These are phyloP conservation scores for Suhomyces bokatorum DNA, from an alignment of 1,139 yeast genomes.

Conservation along the genomic window DNA sequence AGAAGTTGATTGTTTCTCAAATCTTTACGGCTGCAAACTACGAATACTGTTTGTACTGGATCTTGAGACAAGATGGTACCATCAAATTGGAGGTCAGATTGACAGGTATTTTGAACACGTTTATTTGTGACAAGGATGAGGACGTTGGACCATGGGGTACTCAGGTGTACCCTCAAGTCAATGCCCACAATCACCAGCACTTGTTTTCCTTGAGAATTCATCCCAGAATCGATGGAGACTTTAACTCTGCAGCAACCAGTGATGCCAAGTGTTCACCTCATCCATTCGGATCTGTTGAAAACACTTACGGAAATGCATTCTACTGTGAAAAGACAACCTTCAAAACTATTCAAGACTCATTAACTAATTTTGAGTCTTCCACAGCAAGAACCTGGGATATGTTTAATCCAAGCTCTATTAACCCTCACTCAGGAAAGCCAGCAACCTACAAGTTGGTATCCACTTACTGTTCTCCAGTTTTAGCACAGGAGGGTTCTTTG, in stretches of 20 bases:
- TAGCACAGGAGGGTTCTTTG: slow-evolving; percentile 72
- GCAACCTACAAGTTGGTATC: slow-evolving; percentile 77
- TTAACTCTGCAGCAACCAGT: slow-evolving; percentile 68
- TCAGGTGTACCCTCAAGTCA: slow-evolving; percentile 73
- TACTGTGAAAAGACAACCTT: slow-evolving; percentile 61
- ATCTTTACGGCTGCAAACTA: slow-evolving; percentile 85
- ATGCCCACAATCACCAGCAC: slow-evolving; percentile 86
- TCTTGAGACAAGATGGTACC: slow-evolving; percentile 79
- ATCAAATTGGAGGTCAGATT: slow-evolving; percentile 75
- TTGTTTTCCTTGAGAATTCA: slow-evolving; percentile 76
- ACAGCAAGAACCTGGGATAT: slow-evolving; percentile 79
- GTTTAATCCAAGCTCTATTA: slow-evolving; percentile 66
- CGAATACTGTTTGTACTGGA: slow-evolving; percentile 83
- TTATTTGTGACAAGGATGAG: slow-evolving; percentile 61
- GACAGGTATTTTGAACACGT: slow-evolving; percentile 80
- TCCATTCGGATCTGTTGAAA: slow-evolving; percentile 65
- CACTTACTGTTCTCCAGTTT: slow-evolving; percentile 69
- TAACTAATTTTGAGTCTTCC: slow-evolving; percentile 59
- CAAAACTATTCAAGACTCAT: slow-evolving; percentile 67
- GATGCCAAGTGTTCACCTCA: slow-evolving; percentile 63
- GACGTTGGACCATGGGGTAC: slow-evolving; percentile 77
- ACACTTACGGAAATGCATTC: slow-evolving; percentile 75
- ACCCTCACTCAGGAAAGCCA: slow-evolving; percentile 72
- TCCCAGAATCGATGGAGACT: slow-evolving; percentile 79
- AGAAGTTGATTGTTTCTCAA: slow-evolving; percentile 71